Percentiles rank a stretch among this genome's conserved stretches.
These are phyloP conservation scores for Entamoeba dispar DNA, from an alignment of 208 protist genomes.

Conservation along the genomic window DNA sequence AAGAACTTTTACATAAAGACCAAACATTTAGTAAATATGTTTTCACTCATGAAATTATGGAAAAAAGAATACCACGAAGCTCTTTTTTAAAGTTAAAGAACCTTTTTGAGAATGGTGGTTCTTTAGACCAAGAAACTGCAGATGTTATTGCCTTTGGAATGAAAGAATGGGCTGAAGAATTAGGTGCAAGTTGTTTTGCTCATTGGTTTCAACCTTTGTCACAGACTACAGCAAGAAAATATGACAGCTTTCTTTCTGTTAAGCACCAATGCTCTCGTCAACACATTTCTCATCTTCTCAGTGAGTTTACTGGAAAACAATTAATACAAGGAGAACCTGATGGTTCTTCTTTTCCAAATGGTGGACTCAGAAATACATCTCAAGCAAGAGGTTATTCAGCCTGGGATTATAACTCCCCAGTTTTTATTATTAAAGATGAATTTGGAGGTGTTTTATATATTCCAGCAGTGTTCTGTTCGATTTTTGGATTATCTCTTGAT, in stretches of 20 bases:
- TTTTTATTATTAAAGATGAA: constrained; percentile 40
- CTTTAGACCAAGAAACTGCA: neutral
- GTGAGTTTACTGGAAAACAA: constrained; percentile 36
- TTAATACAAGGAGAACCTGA: constrained; percentile 54
- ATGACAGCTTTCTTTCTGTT: constrained; percentile 37
- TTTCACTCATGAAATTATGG: neutral
- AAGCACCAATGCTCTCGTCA: neutral
- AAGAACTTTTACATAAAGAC: neutral
- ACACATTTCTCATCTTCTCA: constrained; percentile 23
- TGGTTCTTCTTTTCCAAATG: constrained; percentile 51
- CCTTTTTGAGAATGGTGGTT: neutral
- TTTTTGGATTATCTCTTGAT: constrained; percentile 49
- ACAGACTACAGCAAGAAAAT: constrained; percentile 37
- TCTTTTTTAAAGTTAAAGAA: neutral
- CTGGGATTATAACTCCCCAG: constrained; percentile 49
- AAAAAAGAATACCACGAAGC: neutral
- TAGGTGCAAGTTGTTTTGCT: constrained; percentile 44
- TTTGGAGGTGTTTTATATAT: constrained; percentile 41
- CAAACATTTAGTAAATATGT: neutral
- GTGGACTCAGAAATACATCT: constrained; percentile 44
- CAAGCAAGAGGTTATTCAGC: constrained; percentile 51
- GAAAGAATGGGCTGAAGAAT: constrained; percentile 43
- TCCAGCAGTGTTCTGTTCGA: constrained; percentile 48
- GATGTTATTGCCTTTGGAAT: neutral
- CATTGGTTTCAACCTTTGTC: constrained; percentile 57